phyloP scores from a whole-genome alignment of 169 alveolate genomes.

The Plasmodium cynomolgi region DNA sequence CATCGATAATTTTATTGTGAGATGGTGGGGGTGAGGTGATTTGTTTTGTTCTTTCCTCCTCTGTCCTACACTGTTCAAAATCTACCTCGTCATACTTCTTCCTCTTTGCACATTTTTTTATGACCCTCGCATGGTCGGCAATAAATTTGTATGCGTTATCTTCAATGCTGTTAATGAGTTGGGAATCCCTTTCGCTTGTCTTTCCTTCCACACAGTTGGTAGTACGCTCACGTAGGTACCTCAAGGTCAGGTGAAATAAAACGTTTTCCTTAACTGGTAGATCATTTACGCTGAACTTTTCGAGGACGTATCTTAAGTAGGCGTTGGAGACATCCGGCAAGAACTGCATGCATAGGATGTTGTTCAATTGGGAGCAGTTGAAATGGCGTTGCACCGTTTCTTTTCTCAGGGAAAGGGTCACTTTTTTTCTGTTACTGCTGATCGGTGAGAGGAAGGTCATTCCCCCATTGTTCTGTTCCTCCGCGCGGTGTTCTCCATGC shows the following conservation, averaged over 20 bases:
- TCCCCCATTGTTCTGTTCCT: not conserved
- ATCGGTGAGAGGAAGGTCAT: not conserved
- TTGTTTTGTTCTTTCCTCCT: not conserved
- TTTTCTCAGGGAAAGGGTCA: not conserved
- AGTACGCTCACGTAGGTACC: not conserved
- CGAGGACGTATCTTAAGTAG: constrained; percentile 17
- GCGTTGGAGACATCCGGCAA: constrained; percentile 16
- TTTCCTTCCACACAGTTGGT: not conserved
- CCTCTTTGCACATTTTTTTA: constrained; percentile 24
- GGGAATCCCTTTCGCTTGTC: not conserved
- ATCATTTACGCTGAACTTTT: constrained; percentile 11
- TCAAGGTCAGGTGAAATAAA: constrained; percentile 34
- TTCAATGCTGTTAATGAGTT: constrained; percentile 19
- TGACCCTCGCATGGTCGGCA: constrained; percentile 20
- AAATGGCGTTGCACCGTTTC: not conserved
- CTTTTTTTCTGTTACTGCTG: not conserved
- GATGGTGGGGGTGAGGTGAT: not conserved
- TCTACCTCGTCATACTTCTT: not conserved
- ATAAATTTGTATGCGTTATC: constrained; percentile 37
- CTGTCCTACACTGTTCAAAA: not conserved
- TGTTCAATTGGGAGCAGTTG: constrained; percentile 8
- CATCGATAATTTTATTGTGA: constrained; percentile 36
- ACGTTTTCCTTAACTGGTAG: constrained; percentile 51
- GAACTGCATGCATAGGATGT: constrained; percentile 25
- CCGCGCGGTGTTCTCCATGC: not conserved